Evolutionary conservation across 192 early-diverging fungal species (phyloP).

Genomic region (Coemansia sp.): DNA sequence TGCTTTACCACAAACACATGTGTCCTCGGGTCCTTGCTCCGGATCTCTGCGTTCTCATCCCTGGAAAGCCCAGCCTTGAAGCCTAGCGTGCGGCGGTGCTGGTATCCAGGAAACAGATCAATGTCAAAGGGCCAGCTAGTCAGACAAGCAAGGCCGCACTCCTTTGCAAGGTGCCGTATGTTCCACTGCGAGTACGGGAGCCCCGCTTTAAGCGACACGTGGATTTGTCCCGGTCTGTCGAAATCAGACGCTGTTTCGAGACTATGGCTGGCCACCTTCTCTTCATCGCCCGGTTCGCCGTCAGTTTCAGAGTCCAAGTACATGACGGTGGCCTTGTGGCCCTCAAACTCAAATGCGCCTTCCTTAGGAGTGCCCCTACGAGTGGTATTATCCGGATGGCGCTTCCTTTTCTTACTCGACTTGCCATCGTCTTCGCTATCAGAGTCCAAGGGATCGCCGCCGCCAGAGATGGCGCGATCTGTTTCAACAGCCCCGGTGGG

Average conservation of each 20-base stretch:
- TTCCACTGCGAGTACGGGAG: conserved; percentile 89
- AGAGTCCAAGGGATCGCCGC: neutral
- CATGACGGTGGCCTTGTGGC: conserved; percentile 29
- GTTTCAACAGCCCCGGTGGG: neutral
- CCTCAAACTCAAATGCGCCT: conserved; percentile 40
- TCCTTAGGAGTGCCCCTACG: neutral
- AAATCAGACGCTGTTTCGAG: conserved; percentile 3
- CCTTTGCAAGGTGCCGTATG: conserved; percentile 75
- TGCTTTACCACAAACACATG: conserved; percentile 66
- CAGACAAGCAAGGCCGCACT: conserved; percentile 60
- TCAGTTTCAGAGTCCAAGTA: conserved; percentile 13
- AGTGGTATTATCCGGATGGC: neutral
- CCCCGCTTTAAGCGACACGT: conserved; percentile 83
- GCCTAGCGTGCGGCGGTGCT: conserved; percentile 94
- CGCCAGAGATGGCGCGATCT: neutral
- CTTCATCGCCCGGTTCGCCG: neutral
- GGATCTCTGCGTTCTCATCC: conserved; percentile 79
- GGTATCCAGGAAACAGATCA: conserved; percentile 78
- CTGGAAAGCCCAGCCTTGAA: conserved; percentile 81
- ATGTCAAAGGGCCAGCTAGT: conserved; percentile 68
- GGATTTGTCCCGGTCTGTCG: conserved; percentile 64
- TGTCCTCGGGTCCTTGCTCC: conserved; percentile 64
- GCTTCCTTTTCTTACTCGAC: conserved; percentile 12
- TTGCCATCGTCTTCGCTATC: neutral
- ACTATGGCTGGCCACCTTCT: conserved; percentile 14